Conservation (phyloP, 1,284 basidiomycete genomes). For the Cryptococcus hybrid region DNA sequence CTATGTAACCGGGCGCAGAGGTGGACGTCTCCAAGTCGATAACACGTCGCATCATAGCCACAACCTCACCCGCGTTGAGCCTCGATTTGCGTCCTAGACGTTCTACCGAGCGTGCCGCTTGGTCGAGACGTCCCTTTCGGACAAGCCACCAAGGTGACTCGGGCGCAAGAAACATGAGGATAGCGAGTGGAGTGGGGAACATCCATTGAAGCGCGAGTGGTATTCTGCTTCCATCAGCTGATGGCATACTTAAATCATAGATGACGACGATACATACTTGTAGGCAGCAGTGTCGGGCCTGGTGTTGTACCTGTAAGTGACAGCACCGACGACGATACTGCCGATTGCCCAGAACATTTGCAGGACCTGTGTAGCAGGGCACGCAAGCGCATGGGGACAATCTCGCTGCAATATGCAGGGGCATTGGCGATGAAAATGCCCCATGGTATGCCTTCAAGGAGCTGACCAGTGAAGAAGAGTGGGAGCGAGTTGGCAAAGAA, state of each 20-base stretch:
- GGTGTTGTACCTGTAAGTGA: constrained; percentile 27
- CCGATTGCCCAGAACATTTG: constrained; percentile 44
- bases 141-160: constrained; percentile 29
- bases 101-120: constrained; percentile 38
- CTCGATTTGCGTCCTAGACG: constrained; percentile 22
- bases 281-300: constrained; percentile 14
- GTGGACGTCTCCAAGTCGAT: constrained; percentile 20
- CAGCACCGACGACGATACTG: constrained; percentile 38
- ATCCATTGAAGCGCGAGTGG: constrained; percentile 38
- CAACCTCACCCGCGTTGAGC: constrained; percentile 17
- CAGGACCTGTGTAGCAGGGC: constrained; percentile 28
- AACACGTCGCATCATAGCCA: constrained; percentile 35
- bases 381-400: constrained; percentile 31
- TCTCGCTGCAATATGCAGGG: constrained; percentile 32
- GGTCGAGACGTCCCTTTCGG: constrained; percentile 49
- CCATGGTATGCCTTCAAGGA: constrained; percentile 33
- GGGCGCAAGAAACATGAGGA: constrained; percentile 33
- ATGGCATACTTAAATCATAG: not conserved
- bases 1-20: constrained; percentile 33
- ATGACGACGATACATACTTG: constrained; percentile 17
- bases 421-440: constrained; percentile 34
- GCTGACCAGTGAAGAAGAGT: constrained; percentile 29
- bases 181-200: constrained; percentile 35
- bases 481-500: constrained; percentile 36
- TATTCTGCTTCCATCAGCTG: constrained; percentile 16